Conservation (phyloP, 2,329 filamentous ascomycete species). For the Biscogniauxia marginata region DNA sequence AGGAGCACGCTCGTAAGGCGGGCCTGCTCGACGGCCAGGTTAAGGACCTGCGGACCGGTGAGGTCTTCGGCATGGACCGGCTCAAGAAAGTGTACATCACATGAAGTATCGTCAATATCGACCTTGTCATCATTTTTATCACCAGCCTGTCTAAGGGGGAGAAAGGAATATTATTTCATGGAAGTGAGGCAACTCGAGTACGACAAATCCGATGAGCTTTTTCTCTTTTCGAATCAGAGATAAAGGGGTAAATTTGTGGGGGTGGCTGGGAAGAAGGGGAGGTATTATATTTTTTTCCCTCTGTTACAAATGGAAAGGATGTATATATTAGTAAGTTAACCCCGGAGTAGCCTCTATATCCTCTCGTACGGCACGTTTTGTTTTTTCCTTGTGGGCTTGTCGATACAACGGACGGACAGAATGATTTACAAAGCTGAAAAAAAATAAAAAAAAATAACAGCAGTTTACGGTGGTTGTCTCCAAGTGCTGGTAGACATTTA, state of each 20-base stretch:
- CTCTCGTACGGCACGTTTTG: neutral
- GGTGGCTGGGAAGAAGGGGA: neutral
- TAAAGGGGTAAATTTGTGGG: neutral
- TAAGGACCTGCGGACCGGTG: slow-evolving; percentile 75
- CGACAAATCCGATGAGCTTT: neutral
- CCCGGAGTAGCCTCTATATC: neutral
- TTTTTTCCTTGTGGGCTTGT: too few species aligned
- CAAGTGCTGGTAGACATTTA: too few species aligned
- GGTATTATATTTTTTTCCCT: neutral
- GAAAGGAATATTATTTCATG: neutral
- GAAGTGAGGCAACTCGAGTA: neutral
- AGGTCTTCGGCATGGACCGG: slow-evolving; percentile 59
- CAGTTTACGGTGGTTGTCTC: too few species aligned
- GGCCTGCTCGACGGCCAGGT: slow-evolving; percentile 65
- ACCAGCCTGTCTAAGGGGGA: neutral
- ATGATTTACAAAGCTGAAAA: neutral
- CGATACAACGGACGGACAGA: too few species aligned
- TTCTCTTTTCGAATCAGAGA: neutral
- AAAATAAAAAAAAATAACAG: neutral
- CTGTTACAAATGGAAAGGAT: neutral
- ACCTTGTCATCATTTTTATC: neutral
- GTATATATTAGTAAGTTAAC: neutral
- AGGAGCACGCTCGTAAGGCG: slow-evolving; percentile 76
- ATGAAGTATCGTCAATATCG: slow-evolving; percentile 35
- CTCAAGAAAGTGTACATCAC: slow-evolving; percentile 92